Conservation (phyloP, 495 filamentous ascomycete species). For the Tuber borchii region DNA sequence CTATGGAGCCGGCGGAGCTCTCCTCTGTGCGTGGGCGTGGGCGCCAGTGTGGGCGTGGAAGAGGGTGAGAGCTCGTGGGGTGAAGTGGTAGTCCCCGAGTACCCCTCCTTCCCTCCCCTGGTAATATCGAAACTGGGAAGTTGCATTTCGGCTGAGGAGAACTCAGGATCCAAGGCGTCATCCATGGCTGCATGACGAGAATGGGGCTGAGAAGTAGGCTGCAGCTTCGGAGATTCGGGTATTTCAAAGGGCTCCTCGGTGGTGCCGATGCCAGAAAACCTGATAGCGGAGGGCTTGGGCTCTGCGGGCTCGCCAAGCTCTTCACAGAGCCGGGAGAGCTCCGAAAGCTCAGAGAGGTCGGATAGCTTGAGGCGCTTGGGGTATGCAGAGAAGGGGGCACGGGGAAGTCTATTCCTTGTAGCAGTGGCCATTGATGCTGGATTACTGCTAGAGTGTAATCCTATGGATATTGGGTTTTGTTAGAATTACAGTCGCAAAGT, state of each 20-base stretch:
- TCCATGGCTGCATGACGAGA: background rate
- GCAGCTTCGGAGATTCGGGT: background rate
- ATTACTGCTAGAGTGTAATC: background rate
- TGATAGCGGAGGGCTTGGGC: background rate
- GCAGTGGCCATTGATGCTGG: background rate
- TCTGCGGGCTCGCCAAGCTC: background rate
- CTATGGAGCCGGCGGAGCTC: background rate
- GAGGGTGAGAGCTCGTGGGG: background rate
- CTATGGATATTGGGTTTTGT: background rate
- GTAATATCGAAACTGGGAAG: background rate
- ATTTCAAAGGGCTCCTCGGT: background rate
- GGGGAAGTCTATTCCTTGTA: background rate
- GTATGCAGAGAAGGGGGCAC: background rate
- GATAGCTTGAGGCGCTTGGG: background rate
- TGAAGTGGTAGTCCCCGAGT: background rate
- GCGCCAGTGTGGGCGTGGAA: background rate
- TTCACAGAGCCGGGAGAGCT: background rate
- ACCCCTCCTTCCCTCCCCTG: background rate
- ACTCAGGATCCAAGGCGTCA: background rate
- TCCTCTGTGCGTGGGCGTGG: background rate
- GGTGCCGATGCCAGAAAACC: background rate
- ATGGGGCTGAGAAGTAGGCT: background rate
- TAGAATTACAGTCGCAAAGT: background rate
- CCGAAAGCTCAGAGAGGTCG: background rate
- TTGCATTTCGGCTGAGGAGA: background rate